phyloP scores from a whole-genome alignment of 441 rosid species.

The Mallotus japonicus region DNA sequence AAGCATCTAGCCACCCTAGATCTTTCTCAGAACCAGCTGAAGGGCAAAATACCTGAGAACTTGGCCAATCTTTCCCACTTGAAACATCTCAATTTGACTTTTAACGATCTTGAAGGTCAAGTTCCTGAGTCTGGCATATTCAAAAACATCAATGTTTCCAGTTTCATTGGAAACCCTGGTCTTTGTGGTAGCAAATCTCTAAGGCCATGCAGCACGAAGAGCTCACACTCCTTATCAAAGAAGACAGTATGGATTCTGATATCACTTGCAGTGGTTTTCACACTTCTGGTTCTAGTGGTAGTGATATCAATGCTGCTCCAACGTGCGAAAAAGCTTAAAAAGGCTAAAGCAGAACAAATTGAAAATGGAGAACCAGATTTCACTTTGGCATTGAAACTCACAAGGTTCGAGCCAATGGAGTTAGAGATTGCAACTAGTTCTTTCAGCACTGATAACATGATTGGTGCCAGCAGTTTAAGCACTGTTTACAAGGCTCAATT shows the following conservation, averaged over 20 bases:
- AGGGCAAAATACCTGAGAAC: slow-evolving; percentile 65
- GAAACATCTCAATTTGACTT: slow-evolving; percentile 60
- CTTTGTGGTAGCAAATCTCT: slow-evolving; percentile 60
- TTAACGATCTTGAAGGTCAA: slow-evolving; percentile 67
- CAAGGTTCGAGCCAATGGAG: slow-evolving; percentile 53
- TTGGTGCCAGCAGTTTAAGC: slow-evolving; percentile 75
- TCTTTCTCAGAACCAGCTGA: slow-evolving; percentile 62
- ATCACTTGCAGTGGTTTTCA: slow-evolving; percentile 43
- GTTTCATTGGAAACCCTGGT: slow-evolving; percentile 56
- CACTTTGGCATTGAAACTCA: slow-evolving; percentile 44
- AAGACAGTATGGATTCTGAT: slow-evolving; percentile 37
- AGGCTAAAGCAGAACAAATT: slow-evolving; percentile 19
- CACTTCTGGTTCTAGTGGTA: slow-evolving; percentile 34
- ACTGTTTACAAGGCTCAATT: slow-evolving; percentile 74
- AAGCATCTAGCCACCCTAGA: slow-evolving; percentile 55
- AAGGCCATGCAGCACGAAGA: slow-evolving; percentile 44
- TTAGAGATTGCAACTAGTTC: slow-evolving; percentile 59
- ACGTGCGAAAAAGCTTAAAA: slow-evolving; percentile 25
- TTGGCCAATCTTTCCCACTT: slow-evolving; percentile 52
- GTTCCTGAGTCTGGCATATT: slow-evolving; percentile 73
- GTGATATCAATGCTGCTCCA: slow-evolving; percentile 30
- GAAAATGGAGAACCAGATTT: slow-evolving; percentile 44
- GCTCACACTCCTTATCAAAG: slow-evolving; percentile 44
- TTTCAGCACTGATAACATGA: slow-evolving; percentile 52
- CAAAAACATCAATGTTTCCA: slow-evolving; percentile 39